Percentiles rank a stretch among this genome's conserved stretches.
These are phyloP conservation scores for Beta vulgaris DNA, from an alignment of 148 eudicot species.

Conservation along the genomic window DNA sequence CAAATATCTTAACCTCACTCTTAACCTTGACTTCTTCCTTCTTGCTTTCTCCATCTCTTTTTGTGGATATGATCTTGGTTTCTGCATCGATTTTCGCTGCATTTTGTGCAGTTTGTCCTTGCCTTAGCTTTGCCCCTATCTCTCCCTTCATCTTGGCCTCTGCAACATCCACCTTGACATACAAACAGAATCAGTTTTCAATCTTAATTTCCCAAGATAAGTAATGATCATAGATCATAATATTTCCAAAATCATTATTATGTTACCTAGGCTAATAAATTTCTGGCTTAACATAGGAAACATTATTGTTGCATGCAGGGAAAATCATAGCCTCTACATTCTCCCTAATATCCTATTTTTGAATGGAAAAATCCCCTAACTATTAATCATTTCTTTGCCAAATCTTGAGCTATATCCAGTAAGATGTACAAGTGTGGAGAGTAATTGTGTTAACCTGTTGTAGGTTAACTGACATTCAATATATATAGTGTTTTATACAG, in stretches of 20 bases:
- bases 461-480: too few species aligned
- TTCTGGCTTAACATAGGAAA: too few species aligned
- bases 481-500: too few species aligned
- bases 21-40: constrained; percentile 34
- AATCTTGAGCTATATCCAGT: neutral
- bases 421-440: too few species aligned
- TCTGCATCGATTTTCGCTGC: constrained; percentile 48
- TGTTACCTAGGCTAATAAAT: too few species aligned
- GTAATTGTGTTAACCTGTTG: too few species aligned
- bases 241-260: neutral
- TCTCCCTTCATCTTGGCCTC: constrained; percentile 49
- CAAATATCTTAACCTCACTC: constrained; percentile 29
- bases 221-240: neutral
- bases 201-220: neutral
- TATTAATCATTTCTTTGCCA: too few species aligned
- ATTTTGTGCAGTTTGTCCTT: constrained; percentile 37
- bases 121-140: constrained; percentile 37
- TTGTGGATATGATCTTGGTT: constrained; percentile 27
- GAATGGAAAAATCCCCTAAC: too few species aligned
- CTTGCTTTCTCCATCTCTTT: constrained; percentile 33
- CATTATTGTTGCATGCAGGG: too few species aligned
- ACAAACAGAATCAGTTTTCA: neutral
- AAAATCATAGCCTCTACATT: too few species aligned
- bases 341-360: too few species aligned
- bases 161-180: constrained; percentile 34